Evolutionary conservation across 257 asterid genomes (phyloP).

Genomic region (Solanum okadae): DNA sequence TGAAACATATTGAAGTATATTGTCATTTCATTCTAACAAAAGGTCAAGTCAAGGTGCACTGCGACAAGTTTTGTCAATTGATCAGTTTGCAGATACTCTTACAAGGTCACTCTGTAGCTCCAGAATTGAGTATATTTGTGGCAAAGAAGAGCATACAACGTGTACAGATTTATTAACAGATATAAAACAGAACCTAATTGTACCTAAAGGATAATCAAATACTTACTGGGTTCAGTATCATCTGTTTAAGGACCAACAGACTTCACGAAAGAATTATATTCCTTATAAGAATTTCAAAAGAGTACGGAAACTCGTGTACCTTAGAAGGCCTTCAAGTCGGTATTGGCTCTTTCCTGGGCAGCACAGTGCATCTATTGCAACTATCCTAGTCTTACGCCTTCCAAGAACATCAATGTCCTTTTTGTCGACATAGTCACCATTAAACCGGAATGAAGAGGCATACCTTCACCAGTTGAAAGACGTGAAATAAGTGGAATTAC

Average conservation of each 20-base stretch:
- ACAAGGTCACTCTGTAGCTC: no score
- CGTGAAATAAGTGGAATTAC: neutral
- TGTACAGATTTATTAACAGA: neutral
- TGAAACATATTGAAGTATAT: neutral
- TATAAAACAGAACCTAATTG: neutral
- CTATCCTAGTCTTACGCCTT: constrained; percentile 72
- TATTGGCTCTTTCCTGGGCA: constrained; percentile 65
- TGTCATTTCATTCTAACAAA: neutral
- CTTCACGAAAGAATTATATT: neutral
- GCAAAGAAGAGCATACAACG: neutral
- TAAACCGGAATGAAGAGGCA: constrained; percentile 75
- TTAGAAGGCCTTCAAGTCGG: constrained; percentile 41
- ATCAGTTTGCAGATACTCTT: neutral
- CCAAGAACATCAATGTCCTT: constrained; percentile 44
- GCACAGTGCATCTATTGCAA: constrained; percentile 84
- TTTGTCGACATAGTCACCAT: constrained; percentile 47
- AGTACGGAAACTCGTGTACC: constrained; percentile 13
- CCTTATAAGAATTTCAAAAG: neutral
- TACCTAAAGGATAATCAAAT: neutral
- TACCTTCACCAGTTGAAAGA: constrained; percentile 17
- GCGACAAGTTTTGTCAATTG: neutral
- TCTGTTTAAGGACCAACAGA: neutral
- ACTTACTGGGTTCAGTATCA: neutral
- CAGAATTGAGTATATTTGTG: neutral
- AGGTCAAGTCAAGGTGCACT: neutral